phyloP scores from a whole-genome alignment of 2,329 filamentous ascomycete species.

The Aspergillus sp. region DNA sequence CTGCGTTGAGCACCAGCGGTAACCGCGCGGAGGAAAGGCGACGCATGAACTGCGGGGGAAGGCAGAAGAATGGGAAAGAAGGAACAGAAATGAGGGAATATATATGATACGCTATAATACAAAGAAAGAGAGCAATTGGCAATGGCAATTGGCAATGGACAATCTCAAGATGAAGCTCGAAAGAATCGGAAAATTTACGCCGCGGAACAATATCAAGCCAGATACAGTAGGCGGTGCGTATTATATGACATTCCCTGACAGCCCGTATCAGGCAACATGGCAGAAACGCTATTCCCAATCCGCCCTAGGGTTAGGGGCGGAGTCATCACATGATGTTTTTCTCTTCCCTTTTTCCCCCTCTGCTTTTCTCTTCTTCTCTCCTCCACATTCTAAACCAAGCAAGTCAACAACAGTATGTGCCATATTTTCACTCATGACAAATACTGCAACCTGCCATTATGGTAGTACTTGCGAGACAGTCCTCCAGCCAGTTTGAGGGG shows the following conservation, averaged over 20 bases:
- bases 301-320: constrained; percentile 10
- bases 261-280: not conserved
- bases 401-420: constrained; percentile 24
- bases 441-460: constrained; percentile 16
- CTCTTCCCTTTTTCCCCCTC: constrained; percentile 11
- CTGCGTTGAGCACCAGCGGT: constrained; percentile 26
- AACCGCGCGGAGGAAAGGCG: constrained; percentile 27
- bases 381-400: constrained; percentile 21
- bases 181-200: not conserved
- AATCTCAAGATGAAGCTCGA: not conserved
- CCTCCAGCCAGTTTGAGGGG: constrained; percentile 43
- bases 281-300: constrained; percentile 3
- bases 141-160: constrained; percentile 2
- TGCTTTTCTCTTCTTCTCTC: constrained; percentile 5
- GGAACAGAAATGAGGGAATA: not conserved
- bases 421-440: constrained; percentile 15
- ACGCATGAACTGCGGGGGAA: constrained; percentile 21
- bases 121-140: constrained; percentile 6
- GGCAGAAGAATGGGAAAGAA: constrained; percentile 6
- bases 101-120: not conserved
- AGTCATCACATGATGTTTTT: constrained; percentile 9
- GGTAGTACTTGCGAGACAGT: constrained; percentile 34
- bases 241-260: not conserved
- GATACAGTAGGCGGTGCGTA: not conserved
- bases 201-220: not conserved